Conservation (phyloP, 306 rosid genomes). For the Citrullus amarus region DNA sequence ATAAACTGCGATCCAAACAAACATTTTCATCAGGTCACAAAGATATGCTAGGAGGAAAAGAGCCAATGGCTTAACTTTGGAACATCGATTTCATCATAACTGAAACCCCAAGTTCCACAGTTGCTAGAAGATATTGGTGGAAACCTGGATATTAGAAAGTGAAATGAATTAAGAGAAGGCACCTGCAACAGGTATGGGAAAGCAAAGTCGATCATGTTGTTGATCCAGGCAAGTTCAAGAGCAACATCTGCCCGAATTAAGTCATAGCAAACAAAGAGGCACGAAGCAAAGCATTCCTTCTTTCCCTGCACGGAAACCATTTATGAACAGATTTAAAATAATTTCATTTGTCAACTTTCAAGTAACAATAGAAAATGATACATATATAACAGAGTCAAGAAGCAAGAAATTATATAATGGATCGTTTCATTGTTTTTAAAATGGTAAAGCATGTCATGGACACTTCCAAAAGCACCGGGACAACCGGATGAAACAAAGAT, state of each 20-base stretch:
- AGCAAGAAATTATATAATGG: neutral
- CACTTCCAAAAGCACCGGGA: neutral
- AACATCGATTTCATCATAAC: neutral
- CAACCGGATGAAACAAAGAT: neutral
- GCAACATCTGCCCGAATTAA: constrained; percentile 73
- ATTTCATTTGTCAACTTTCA: neutral
- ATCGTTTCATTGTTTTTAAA: neutral
- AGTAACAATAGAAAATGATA: neutral
- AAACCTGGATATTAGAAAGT: neutral
- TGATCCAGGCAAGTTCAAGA: constrained; percentile 93
- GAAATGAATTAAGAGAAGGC: neutral
- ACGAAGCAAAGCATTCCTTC: constrained; percentile 97
- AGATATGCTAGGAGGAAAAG: neutral
- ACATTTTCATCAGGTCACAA: neutral
- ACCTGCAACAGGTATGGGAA: constrained; percentile 94
- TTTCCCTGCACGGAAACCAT: constrained; percentile 56
- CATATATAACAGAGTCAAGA: neutral
- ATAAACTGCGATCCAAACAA: constrained; percentile 44
- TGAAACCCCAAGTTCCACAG: neutral
- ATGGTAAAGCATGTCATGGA: neutral
- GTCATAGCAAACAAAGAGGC: constrained; percentile 96
- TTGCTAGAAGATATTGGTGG: neutral
- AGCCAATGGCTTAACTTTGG: neutral
- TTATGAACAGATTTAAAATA: neutral
- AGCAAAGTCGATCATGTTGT: constrained; percentile 90